Evolutionary conservation across 305 asterid genomes (phyloP).

Genomic region (Fraxinus ornus): DNA sequence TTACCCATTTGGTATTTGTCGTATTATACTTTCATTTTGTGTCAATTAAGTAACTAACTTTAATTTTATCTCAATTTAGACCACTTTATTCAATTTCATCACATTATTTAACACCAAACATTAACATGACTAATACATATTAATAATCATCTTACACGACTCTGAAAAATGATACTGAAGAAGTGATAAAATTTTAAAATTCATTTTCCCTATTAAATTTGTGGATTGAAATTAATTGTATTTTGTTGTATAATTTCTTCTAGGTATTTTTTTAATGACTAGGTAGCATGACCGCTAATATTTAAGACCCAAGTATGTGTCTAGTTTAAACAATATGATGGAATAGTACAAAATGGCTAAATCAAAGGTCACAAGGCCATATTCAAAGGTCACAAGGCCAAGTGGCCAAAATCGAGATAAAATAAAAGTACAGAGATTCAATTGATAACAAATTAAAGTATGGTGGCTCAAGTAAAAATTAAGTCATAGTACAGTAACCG

Average conservation of each 20-base stretch:
- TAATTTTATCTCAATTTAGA: background rate
- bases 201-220: background rate
- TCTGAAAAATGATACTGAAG: background rate
- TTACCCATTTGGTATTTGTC: no score
- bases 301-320: no score
- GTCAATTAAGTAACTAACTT: background rate
- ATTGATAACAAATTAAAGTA: background rate
- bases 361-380: background rate
- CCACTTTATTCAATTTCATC: background rate
- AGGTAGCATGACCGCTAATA: no score
- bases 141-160: background rate
- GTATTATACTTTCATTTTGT: background rate
- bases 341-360: no score
- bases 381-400: background rate
- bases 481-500: background rate
- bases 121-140: background rate
- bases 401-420: background rate
- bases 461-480: background rate
- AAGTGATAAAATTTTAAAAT: no score
- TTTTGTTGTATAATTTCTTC: background rate
- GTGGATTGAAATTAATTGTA: background rate
- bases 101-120: background rate
- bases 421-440: background rate
- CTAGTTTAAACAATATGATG: no score
- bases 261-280: no score